These are phyloP conservation scores for Eruca vesicaria DNA, from an alignment of 441 rosid genomes.

Conservation along the genomic window DNA sequence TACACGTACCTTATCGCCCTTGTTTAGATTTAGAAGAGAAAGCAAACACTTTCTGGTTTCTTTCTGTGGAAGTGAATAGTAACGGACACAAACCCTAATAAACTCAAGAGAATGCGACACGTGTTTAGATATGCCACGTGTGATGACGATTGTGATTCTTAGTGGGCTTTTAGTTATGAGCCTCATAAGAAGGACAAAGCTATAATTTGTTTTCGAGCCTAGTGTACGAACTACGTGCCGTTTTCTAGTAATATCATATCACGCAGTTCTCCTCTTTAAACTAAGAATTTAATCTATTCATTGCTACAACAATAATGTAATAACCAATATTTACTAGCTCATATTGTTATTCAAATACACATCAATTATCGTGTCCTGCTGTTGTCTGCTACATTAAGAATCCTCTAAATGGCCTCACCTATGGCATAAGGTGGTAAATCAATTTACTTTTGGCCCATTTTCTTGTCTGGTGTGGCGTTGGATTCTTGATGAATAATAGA, in stretches of 20 bases:
- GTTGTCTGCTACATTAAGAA: neutral
- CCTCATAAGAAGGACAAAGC: neutral
- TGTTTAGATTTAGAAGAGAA: neutral
- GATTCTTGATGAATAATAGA: neutral
- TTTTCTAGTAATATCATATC: neutral
- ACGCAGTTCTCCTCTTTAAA: neutral
- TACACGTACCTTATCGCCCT: neutral
- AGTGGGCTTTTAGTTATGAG: neutral
- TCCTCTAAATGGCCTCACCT: neutral
- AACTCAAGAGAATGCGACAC: neutral
- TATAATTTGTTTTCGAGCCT: neutral
- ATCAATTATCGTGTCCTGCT: no score
- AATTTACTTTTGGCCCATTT: neutral
- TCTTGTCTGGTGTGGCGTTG: neutral
- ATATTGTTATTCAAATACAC: no score
- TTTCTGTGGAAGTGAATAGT: neutral
- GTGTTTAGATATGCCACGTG: neutral
- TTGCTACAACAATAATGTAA: neutral
- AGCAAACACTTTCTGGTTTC: neutral
- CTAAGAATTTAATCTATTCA: neutral
- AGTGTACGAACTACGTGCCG: neutral
- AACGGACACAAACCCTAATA: neutral
- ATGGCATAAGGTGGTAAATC: neutral
- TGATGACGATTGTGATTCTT: neutral
- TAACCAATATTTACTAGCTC: neutral